Percentiles rank a stretch among this genome's conserved stretches.
These are phyloP conservation scores for Tolypocladium album DNA, from an alignment of 2,329 filamentous ascomycete species.

Conservation along the genomic window DNA sequence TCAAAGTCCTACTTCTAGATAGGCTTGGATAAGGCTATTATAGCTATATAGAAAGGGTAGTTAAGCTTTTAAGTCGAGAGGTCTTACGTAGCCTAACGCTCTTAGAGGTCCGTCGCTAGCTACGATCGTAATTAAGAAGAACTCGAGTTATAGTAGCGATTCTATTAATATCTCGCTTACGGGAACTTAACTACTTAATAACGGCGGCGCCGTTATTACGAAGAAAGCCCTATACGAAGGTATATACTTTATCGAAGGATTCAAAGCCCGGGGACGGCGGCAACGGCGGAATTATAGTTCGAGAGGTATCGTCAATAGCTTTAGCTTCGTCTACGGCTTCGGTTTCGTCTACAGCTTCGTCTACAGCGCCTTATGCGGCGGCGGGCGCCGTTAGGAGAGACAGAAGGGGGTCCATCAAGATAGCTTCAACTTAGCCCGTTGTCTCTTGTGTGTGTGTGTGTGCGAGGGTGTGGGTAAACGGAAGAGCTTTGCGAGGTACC, in stretches of 20 bases:
- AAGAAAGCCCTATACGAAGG: neutral
- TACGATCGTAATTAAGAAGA: neutral
- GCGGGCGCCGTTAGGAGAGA: neutral
- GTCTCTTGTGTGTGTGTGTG: too few relatives aligned
- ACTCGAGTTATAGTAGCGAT: neutral
- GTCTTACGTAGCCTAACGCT: neutral
- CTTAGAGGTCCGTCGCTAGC: neutral
- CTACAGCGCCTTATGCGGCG: neutral
- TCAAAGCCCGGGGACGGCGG: neutral
- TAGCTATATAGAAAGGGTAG: neutral
- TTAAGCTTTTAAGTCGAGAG: neutral
- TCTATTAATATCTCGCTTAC: neutral
- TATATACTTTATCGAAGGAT: neutral
- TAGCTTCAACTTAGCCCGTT: too few relatives aligned
- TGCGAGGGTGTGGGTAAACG: too few relatives aligned
- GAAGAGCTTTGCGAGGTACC: neutral
- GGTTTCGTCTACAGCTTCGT: neutral
- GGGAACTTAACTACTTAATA: neutral
- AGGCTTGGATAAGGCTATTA: neutral
- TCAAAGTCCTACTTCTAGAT: neutral
- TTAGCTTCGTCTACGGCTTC: too few relatives aligned
- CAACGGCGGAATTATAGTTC: neutral
- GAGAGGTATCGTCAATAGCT: neutral
- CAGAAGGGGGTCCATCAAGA: neutral
- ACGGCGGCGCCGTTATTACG: neutral